A percentile compares a stretch with the other conserved stretches of the same genome.
Conservation (phyloP, 768 basidiomycete genomes). For the Coprinopsis cinerea region DNA sequence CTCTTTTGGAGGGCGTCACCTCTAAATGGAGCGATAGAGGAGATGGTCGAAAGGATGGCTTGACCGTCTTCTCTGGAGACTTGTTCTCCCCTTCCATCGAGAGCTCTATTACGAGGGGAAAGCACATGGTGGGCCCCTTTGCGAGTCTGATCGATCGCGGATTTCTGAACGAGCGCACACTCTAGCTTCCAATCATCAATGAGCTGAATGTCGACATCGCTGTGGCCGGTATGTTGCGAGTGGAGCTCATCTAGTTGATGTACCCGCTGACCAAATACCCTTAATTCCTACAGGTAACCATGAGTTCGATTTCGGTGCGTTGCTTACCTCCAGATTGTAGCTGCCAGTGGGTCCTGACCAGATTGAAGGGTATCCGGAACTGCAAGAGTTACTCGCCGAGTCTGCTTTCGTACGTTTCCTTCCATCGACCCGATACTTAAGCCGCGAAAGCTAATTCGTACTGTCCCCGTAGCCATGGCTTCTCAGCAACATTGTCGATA, state of each 20-base stretch:
- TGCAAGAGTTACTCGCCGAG: not conserved
- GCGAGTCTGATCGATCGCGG: not conserved
- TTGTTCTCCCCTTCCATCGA: slow-evolving; percentile 4
- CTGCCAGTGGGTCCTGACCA: not conserved
- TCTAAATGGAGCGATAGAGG: not conserved
- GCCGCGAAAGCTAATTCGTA: too few relatives aligned
- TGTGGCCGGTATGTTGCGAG: not conserved
- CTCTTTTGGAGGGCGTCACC: not conserved
- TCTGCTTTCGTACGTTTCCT: not conserved
- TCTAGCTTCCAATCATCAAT: slow-evolving; percentile 4
- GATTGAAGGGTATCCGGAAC: not conserved
- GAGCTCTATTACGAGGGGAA: slow-evolving; percentile 1
- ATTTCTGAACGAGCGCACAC: not conserved
- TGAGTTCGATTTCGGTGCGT: not conserved
- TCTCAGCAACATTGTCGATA: not conserved
- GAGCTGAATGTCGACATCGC: not conserved
- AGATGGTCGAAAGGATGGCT: slow-evolving; percentile 1
- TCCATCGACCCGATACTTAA: not conserved
- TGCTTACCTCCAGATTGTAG: not conserved
- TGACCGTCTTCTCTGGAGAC: slow-evolving; percentile 3
- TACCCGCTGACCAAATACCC: not conserved
- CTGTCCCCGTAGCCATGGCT: slow-evolving; percentile 8
- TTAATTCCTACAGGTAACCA: not conserved
- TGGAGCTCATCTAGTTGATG: not conserved
- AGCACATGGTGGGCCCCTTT: slow-evolving; percentile 1